Conservation (phyloP, 495 filamentous ascomycete species). For the Penicillium turbatum region DNA sequence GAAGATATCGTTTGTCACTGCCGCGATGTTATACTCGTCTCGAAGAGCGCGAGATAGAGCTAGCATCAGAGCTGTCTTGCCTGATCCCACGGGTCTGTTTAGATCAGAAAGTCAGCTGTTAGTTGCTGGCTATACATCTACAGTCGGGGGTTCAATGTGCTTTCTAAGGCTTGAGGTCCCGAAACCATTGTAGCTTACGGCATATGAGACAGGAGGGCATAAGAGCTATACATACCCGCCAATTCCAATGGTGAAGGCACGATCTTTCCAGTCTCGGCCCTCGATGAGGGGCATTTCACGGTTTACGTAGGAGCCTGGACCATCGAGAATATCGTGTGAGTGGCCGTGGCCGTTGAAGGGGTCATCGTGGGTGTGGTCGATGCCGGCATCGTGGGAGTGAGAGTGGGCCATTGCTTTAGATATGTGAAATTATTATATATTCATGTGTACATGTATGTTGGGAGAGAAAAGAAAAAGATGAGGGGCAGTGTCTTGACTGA, state of each 20-base stretch:
- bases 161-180: no score
- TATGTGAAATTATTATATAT: background rate
- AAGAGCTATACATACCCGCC: slow-evolving; percentile 66
- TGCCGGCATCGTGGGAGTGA: slow-evolving; percentile 54
- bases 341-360: slow-evolving; percentile 82
- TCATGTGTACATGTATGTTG: background rate
- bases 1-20: slow-evolving; percentile 99
- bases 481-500: slow-evolving; percentile 19
- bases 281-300: slow-evolving; percentile 93
- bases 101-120: background rate
- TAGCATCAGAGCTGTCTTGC: slow-evolving; percentile 95
- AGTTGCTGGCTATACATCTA: background rate
- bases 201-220: no score
- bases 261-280: slow-evolving; percentile 80
- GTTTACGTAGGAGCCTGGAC: slow-evolving; percentile 81
- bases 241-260: slow-evolving; percentile 93
- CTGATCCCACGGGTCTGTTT: slow-evolving; percentile 85
- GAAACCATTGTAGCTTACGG: no score
- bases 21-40: slow-evolving; percentile 75
- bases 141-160: background rate
- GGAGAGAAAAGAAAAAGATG: slow-evolving; percentile 1
- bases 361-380: slow-evolving; percentile 59
- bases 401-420: slow-evolving; percentile 36
- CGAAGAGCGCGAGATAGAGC: slow-evolving; percentile 78
- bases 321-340: slow-evolving; percentile 91